A percentile compares a stretch with the other conserved stretches of the same genome.
Evolutionary conservation across 768 basidiomycete genomes (phyloP).

Genomic region (Rhizopogon salebrosus): DNA sequence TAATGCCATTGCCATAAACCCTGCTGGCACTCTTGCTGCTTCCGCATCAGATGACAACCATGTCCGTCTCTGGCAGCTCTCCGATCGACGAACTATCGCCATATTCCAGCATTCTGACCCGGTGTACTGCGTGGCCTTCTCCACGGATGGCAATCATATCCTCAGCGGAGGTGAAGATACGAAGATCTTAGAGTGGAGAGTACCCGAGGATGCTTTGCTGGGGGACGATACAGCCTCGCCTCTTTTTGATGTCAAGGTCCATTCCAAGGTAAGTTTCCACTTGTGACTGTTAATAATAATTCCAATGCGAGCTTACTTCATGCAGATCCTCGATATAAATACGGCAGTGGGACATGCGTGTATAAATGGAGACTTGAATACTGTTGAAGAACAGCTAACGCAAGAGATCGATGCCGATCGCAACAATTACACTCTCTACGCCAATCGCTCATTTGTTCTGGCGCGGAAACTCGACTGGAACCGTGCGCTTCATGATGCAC

Average conservation of each 20-base stretch:
- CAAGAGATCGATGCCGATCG: too few species aligned
- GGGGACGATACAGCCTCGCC: too few species aligned
- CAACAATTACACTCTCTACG: too few species aligned
- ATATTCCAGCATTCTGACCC: too few species aligned
- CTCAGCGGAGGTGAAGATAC: neutral
- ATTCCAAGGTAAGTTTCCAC: neutral
- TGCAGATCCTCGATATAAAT: neutral
- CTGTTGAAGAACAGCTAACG: too few species aligned
- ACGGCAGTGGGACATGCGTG: too few species aligned
- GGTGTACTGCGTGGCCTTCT: neutral
- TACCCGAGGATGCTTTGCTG: neutral
- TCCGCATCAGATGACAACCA: constrained; percentile 11
- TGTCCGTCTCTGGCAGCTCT: neutral
- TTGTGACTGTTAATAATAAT: neutral
- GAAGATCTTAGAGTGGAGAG: neutral
- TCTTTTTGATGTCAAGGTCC: too few species aligned
- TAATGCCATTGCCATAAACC: constrained; percentile 26
- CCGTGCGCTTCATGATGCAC: too few species aligned
- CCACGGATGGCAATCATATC: neutral
- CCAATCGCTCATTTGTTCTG: too few species aligned
- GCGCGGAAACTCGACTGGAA: too few species aligned
- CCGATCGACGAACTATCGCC: too few species aligned
- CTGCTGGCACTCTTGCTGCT: constrained; percentile 24
- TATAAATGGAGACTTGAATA: too few species aligned
- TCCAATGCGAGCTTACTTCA: neutral